Percentiles rank a stretch among this genome's conserved stretches.
phyloP scores from a whole-genome alignment of 306 rosid species.

The Luffa acutangula region DNA sequence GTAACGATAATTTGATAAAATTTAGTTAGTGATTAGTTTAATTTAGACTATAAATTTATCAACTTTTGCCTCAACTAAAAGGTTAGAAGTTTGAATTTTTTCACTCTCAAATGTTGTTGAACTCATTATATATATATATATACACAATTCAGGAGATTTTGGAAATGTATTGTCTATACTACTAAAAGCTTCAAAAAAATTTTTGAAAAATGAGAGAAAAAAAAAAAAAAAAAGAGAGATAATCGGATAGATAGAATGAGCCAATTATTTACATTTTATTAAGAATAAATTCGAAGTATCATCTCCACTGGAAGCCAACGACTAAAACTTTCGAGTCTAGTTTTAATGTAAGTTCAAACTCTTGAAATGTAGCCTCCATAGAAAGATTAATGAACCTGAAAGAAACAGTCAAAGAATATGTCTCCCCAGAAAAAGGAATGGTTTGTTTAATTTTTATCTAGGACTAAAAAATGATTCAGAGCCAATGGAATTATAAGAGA shows the following conservation, averaged over 20 bases:
- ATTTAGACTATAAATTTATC: not conserved
- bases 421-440: not conserved
- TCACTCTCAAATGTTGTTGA: too few species aligned
- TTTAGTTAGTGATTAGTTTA: not conserved
- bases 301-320: not conserved
- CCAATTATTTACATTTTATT: too few species aligned
- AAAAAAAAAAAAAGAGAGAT: not conserved
- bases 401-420: too few species aligned
- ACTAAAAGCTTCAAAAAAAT: not conserved
- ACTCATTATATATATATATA: too few species aligned
- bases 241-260: too few species aligned
- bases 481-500: constrained; percentile 6
- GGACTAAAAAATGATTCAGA: constrained; percentile 7
- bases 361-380: not conserved
- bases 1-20: not conserved
- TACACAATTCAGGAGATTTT: not conserved
- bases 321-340: not conserved
- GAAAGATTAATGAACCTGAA: not conserved
- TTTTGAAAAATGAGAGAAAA: not conserved
- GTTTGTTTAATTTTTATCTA: not conserved
- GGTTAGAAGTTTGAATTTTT: too few species aligned
- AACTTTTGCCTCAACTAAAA: too few species aligned
- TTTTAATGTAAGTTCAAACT: not conserved
- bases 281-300: too few species aligned
- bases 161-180: not conserved